Percentiles rank a stretch among this genome's conserved stretches.
Evolutionary conservation across 2,329 filamentous ascomycete species (phyloP).

Genomic region (Orbilia ellipsospora): DNA sequence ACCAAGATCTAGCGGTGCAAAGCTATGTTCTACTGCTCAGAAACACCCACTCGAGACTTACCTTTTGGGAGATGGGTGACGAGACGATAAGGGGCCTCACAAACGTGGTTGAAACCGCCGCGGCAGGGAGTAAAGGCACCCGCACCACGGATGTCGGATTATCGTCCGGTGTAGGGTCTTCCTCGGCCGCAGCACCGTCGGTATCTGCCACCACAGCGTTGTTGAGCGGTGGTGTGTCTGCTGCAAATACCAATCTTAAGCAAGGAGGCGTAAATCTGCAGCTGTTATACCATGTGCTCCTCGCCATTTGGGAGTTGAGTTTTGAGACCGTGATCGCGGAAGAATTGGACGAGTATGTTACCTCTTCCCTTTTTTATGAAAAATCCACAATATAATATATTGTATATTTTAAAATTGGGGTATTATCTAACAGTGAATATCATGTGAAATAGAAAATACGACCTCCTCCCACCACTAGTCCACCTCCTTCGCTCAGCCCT

Average conservation of each 20-base stretch:
- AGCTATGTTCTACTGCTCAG: constrained; percentile 87
- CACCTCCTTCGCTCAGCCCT: constrained; percentile 90
- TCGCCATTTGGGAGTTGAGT: constrained; percentile 95
- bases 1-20: constrained; percentile 95
- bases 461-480: constrained; percentile 90
- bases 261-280: constrained; percentile 91
- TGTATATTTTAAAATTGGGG: neutral
- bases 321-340: constrained; percentile 83
- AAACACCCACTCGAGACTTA: constrained; percentile 75
- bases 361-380: neutral
- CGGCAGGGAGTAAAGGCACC: constrained; percentile 44
- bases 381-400: neutral
- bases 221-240: constrained; percentile 28
- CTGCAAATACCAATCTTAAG: constrained; percentile 73
- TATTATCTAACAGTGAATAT: neutral
- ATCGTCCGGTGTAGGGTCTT: neutral
- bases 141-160: constrained; percentile 43
- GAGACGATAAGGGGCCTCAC: constrained; percentile 70
- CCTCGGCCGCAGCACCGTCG: neutral
- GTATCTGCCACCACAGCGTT: constrained; percentile 2
- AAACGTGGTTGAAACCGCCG: constrained; percentile 41
- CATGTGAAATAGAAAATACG: constrained; percentile 76
- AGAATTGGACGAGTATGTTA: constrained; percentile 82
- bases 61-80: constrained; percentile 91
- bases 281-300: constrained; percentile 89